A percentile compares a stretch with the other conserved stretches of the same genome.
phyloP scores from a whole-genome alignment of 305 asterid species.

The Fraxinus angustifolia region DNA sequence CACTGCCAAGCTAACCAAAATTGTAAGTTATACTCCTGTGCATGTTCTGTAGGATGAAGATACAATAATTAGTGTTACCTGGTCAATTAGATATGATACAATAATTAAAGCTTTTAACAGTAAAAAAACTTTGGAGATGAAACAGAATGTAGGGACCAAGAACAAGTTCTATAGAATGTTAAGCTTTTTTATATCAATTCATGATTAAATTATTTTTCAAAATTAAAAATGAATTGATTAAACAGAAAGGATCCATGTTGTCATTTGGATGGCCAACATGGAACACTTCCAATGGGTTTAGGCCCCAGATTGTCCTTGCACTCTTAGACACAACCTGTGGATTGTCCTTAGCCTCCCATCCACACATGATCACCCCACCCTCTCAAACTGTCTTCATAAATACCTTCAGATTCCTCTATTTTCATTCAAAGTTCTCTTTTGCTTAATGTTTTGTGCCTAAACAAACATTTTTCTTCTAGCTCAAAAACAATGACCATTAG shows the following conservation, averaged over 20 bases:
- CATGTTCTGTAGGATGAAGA: background rate
- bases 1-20: background rate
- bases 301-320: conserved; percentile 28
- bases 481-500: conserved; percentile 34
- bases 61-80: background rate
- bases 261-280: background rate
- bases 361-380: conserved; percentile 3
- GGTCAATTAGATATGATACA: background rate
- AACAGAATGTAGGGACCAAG: background rate
- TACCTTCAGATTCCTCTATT: conserved; percentile 16
- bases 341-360: conserved; percentile 10
- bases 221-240: background rate
- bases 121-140: background rate
- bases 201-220: background rate
- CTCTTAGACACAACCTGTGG: conserved; percentile 20
- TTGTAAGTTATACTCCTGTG: background rate
- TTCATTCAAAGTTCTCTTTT: conserved; percentile 1
- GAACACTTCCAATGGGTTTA: background rate
- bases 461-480: background rate
- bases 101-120: background rate
- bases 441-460: background rate
- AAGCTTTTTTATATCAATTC: background rate
- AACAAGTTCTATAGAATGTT: background rate
- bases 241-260: background rate
- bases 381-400: background rate